These are phyloP conservation scores for Prunella vulgaris DNA, from an alignment of 257 asterid genomes.

Conservation along the genomic window DNA sequence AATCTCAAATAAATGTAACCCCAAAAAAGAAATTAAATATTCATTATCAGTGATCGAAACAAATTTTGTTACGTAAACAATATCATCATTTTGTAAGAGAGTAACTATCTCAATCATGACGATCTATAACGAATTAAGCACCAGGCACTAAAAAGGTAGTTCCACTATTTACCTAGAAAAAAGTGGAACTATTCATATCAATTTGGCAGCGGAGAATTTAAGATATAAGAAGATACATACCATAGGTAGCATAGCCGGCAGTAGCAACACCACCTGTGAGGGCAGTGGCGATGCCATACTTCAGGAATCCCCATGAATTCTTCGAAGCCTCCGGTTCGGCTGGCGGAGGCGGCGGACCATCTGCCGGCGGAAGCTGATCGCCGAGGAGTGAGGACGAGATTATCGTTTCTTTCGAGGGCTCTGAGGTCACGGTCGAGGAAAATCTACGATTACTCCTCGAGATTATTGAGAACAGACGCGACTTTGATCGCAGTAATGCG, in stretches of 20 bases:
- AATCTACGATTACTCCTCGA: constrained; percentile 28
- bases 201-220: not conserved
- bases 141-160: not conserved
- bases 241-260: constrained; percentile 70
- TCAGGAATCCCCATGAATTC: constrained; percentile 52
- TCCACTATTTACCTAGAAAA: not conserved
- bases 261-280: constrained; percentile 59
- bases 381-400: constrained; percentile 48
- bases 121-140: not conserved
- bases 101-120: not conserved
- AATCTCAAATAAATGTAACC: not conserved
- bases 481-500: constrained; percentile 34
- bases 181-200: not conserved
- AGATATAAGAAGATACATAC: constrained; percentile 29
- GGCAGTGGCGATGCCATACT: constrained; percentile 47
- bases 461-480: constrained; percentile 36
- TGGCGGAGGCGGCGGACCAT: constrained; percentile 32
- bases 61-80: not conserved
- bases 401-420: constrained; percentile 41
- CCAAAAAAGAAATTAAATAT: not conserved
- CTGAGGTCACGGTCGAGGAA: constrained; percentile 28
- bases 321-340: constrained; percentile 36
- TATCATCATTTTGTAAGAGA: not conserved
- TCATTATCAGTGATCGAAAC: not conserved
- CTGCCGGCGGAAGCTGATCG: constrained; percentile 47